These are phyloP conservation scores for Clavispora fructus DNA, from an alignment of 805 yeast species.

Conservation along the genomic window DNA sequence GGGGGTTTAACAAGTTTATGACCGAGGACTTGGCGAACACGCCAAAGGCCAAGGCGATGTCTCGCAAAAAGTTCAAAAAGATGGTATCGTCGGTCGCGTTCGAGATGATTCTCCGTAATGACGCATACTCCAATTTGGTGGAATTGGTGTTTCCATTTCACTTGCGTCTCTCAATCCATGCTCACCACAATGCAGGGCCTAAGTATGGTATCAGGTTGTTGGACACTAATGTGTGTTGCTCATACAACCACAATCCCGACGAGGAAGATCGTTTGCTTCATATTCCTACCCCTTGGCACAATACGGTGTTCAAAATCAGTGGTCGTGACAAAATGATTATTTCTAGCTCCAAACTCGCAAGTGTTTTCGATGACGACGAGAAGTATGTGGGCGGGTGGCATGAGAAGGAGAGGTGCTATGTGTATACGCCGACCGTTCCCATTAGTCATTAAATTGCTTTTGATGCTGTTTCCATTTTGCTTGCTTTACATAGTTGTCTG, in stretches of 20 bases:
- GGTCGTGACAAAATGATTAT: slow-evolving; percentile 22
- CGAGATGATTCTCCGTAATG: slow-evolving; percentile 58
- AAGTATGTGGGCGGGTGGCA: slow-evolving; percentile 16
- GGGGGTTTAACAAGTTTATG: slow-evolving; percentile 60
- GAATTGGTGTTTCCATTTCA: slow-evolving; percentile 57
- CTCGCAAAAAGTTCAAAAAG: slow-evolving; percentile 48
- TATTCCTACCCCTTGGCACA: slow-evolving; percentile 67
- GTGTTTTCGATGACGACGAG: slow-evolving; percentile 6
- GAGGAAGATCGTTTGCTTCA: slow-evolving; percentile 44
- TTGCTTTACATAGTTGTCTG: neutral
- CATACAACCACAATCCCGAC: slow-evolving; percentile 42
- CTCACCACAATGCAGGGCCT: slow-evolving; percentile 56
- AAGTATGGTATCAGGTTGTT: slow-evolving; percentile 53
- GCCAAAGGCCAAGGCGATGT: slow-evolving; percentile 30
- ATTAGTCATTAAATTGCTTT: neutral
- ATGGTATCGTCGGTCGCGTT: slow-evolving; percentile 50
- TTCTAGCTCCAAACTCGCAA: slow-evolving; percentile 10
- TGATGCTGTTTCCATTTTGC: neutral
- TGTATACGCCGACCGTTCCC: neutral
- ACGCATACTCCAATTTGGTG: slow-evolving; percentile 59
- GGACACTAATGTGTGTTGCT: slow-evolving; percentile 37
- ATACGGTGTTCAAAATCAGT: slow-evolving; percentile 42
- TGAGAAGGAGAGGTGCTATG: slow-evolving; percentile 9
- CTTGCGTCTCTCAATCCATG: slow-evolving; percentile 56
- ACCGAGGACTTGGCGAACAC: slow-evolving; percentile 48